These are phyloP conservation scores for Candida caryicola DNA, from an alignment of 805 yeast species.

Conservation along the genomic window DNA sequence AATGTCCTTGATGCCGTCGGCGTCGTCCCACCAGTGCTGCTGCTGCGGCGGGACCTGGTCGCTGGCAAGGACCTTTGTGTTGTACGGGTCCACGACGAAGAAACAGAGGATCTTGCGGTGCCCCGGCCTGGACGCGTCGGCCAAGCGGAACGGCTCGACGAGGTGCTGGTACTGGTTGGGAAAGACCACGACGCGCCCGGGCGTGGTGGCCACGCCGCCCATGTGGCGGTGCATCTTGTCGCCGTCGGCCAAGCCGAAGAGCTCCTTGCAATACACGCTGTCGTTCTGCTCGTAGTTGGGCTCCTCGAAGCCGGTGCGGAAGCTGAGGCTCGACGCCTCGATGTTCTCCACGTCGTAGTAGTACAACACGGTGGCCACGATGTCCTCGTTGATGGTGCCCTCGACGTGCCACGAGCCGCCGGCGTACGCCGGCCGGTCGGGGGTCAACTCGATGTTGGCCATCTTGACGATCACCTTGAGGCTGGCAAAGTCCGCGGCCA, in stretches of 20 bases:
- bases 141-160: slow-evolving; percentile 37
- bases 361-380: slow-evolving; percentile 40
- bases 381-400: slow-evolving; percentile 41
- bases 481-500: slow-evolving; percentile 13
- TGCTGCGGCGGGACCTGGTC: slow-evolving; percentile 40
- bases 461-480: slow-evolving; percentile 39
- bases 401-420: slow-evolving; percentile 47
- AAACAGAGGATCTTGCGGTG: slow-evolving; percentile 39
- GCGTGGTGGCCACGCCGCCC: slow-evolving; percentile 24
- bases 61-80: slow-evolving; percentile 25
- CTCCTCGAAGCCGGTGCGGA: slow-evolving; percentile 27
- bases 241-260: slow-evolving; percentile 31
- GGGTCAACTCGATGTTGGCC: slow-evolving; percentile 41
- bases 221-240: slow-evolving; percentile 19
- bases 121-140: slow-evolving; percentile 34
- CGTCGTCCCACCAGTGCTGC: slow-evolving; percentile 29
- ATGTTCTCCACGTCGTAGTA: slow-evolving; percentile 42
- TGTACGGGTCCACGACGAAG: slow-evolving; percentile 37
- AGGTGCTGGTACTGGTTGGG: slow-evolving; percentile 41
- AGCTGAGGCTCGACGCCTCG: slow-evolving; percentile 29
- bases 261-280: slow-evolving; percentile 16
- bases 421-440: slow-evolving; percentile 34
- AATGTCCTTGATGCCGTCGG: slow-evolving; percentile 7
- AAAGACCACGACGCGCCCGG: slow-evolving; percentile 32
- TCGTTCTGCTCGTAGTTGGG: slow-evolving; percentile 38